A percentile compares a stretch with the other conserved stretches of the same genome.
Evolutionary conservation across 2,329 filamentous ascomycete species (phyloP).

Genomic region (Magnaporthales sp.): DNA sequence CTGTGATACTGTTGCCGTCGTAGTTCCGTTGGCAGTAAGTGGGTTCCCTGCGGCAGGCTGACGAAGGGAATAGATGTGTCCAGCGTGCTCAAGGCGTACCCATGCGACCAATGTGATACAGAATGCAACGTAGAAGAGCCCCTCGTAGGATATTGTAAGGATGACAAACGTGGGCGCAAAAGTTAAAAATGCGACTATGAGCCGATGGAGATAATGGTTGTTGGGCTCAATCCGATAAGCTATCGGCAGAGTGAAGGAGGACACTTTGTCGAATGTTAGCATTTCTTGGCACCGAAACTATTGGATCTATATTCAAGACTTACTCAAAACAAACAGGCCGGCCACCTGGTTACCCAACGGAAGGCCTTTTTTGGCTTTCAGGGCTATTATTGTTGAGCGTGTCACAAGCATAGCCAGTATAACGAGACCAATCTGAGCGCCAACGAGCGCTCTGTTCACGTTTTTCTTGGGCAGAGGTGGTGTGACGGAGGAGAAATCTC

Average conservation of each 20-base stretch:
- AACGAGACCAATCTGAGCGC: slow-evolving; percentile 70
- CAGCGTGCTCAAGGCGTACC: slow-evolving; percentile 82
- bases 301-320: slow-evolving; percentile 15
- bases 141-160: slow-evolving; percentile 94
- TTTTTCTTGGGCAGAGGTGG: slow-evolving; percentile 20
- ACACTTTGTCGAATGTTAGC: slow-evolving; percentile 23
- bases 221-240: slow-evolving; percentile 74
- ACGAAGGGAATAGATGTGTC: slow-evolving; percentile 40
- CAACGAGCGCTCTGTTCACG: slow-evolving; percentile 51
- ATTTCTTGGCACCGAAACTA: background rate
- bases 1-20: slow-evolving; percentile 1
- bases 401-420: slow-evolving; percentile 79
- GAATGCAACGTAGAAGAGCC: slow-evolving; percentile 90
- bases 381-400: slow-evolving; percentile 70
- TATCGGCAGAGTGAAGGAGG: slow-evolving; percentile 71
- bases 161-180: slow-evolving; percentile 94
- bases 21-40: background rate
- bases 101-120: slow-evolving; percentile 74
- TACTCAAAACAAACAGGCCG: slow-evolving; percentile 73
- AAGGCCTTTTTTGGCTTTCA: slow-evolving; percentile 78
- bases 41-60: slow-evolving; percentile 6
- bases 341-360: slow-evolving; percentile 81
- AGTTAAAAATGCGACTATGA: slow-evolving; percentile 82
- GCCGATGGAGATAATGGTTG: slow-evolving; percentile 80
- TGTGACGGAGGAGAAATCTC: slow-evolving; percentile 29